Percentiles rank a stretch among this genome's conserved stretches.
phyloP scores from a whole-genome alignment of 441 rosid genomes.

The Pelargonium myrrhifolium region DNA sequence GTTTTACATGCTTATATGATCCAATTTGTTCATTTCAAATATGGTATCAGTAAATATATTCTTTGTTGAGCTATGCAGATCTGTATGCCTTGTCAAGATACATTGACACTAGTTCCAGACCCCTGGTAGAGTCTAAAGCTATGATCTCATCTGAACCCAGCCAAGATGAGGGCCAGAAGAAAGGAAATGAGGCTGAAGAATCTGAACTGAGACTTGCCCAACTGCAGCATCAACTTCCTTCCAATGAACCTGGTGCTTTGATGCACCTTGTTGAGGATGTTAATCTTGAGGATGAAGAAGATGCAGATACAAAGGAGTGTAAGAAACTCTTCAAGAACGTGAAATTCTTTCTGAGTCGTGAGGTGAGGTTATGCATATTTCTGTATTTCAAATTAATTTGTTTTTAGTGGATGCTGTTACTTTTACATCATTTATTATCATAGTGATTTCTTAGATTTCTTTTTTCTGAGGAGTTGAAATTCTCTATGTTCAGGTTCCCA shows the following conservation, averaged over 20 bases:
- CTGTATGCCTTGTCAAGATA: slow-evolving; percentile 6
- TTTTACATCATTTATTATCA: neutral
- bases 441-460: slow-evolving; percentile 2
- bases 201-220: neutral
- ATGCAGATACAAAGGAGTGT: neutral
- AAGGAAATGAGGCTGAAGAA: neutral
- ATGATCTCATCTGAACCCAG: neutral
- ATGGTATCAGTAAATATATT: neutral
- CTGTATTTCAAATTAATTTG: neutral
- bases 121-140: neutral
- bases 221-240: neutral
- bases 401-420: neutral
- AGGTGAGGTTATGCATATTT: neutral
- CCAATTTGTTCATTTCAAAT: neutral
- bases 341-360: slow-evolving; percentile 1
- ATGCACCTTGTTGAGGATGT: neutral
- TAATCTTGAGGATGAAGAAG: neutral
- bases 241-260: slow-evolving; percentile 4
- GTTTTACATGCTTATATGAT: neutral
- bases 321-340: slow-evolving; percentile 1
- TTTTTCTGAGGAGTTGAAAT: neutral
- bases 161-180: neutral
- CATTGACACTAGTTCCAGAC: neutral
- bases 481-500: slow-evolving; percentile 52
- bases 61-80: neutral